A percentile compares a stretch with the other conserved stretches of the same genome.
Evolutionary conservation across 495 filamentous ascomycete species (phyloP).

Genomic region (Clohesyomyces aquaticus): DNA sequence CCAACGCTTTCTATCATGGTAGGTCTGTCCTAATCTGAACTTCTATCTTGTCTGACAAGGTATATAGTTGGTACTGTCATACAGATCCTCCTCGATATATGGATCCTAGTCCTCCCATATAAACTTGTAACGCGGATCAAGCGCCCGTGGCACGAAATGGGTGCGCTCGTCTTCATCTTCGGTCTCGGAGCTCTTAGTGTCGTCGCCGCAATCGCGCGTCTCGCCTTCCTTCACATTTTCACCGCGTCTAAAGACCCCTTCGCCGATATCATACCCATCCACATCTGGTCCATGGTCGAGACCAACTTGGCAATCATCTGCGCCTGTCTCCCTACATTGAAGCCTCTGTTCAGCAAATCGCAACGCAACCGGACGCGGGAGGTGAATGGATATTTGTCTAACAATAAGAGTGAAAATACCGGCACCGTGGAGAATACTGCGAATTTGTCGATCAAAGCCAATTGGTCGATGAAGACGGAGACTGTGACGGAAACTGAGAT

Average conservation of each 20-base stretch:
- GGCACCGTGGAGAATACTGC: too few relatives aligned
- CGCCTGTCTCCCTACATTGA: constrained; percentile 49
- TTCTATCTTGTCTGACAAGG: neutral
- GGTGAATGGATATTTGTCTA: neutral
- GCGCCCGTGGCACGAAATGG: constrained; percentile 51
- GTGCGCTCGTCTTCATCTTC: constrained; percentile 55
- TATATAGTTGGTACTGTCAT: constrained; percentile 52
- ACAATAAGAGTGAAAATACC: too few relatives aligned
- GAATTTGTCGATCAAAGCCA: too few relatives aligned
- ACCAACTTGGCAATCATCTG: constrained; percentile 53
- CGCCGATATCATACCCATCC: constrained; percentile 47
- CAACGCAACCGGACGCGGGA: constrained; percentile 47
- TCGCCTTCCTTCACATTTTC: constrained; percentile 47
- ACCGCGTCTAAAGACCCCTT: constrained; percentile 28
- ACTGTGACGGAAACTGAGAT: too few relatives aligned
- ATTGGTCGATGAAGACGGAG: too few relatives aligned
- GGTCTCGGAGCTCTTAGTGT: constrained; percentile 53
- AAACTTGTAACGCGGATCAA: constrained; percentile 51
- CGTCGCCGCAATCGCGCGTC: constrained; percentile 50
- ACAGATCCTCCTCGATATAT: constrained; percentile 58
- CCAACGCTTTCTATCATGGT: constrained; percentile 56
- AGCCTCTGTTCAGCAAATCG: constrained; percentile 48
- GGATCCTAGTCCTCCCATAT: constrained; percentile 57
- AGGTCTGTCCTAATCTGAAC: constrained; percentile 12
- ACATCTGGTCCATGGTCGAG: constrained; percentile 55